Conservation (phyloP, 805 yeast species). For the Soucietia sequanensis region DNA sequence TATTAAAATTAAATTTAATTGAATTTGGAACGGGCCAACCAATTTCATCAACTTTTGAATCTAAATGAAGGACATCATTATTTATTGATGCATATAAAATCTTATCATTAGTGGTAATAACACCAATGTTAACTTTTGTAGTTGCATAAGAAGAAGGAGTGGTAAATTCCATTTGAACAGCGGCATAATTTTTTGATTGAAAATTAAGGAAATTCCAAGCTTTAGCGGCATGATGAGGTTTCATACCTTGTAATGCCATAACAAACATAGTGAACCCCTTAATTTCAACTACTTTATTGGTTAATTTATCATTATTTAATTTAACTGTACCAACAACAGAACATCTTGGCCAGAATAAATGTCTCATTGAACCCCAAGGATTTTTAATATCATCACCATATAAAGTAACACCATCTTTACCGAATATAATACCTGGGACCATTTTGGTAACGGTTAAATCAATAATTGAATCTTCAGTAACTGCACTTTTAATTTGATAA, state of each 20-base stretch:
- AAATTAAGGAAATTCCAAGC: constrained; percentile 92
- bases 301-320: constrained; percentile 26
- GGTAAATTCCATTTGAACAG: constrained; percentile 90
- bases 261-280: constrained; percentile 74
- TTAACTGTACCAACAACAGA: constrained; percentile 62
- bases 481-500: constrained; percentile 54
- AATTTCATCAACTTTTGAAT: constrained; percentile 62
- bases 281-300: constrained; percentile 28
- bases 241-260: constrained; percentile 98
- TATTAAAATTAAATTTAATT: constrained; percentile 54
- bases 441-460: constrained; percentile 62
- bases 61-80: constrained; percentile 60
- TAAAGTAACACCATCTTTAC: constrained; percentile 78
- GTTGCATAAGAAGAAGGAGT: constrained; percentile 89
- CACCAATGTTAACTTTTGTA: constrained; percentile 78
- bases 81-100: constrained; percentile 62
- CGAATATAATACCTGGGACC: constrained; percentile 85
- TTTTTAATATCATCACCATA: constrained; percentile 81
- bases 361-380: constrained; percentile 99
- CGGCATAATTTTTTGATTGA: constrained; percentile 72
- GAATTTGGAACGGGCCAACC: constrained; percentile 89
- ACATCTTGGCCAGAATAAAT: constrained; percentile 94
- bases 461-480: constrained; percentile 65
- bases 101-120: constrained; percentile 62
- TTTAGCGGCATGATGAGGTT: constrained; percentile 98